phyloP scores from a whole-genome alignment of 495 filamentous ascomycete species.

The Choiromyces venosus region DNA sequence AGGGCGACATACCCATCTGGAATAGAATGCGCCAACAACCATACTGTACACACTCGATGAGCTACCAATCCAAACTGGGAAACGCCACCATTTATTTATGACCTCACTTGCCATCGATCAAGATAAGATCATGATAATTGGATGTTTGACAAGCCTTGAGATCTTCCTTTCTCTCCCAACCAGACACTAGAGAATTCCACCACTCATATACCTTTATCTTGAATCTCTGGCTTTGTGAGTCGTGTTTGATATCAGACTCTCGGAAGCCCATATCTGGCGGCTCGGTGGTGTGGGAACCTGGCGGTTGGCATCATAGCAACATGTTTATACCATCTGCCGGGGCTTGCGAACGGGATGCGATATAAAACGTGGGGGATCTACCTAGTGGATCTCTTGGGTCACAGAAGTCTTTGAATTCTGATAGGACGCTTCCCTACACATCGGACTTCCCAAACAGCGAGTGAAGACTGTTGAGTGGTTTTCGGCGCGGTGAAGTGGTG shows the following conservation, averaged over 20 bases:
- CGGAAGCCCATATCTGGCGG: background rate
- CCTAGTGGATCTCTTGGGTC: background rate
- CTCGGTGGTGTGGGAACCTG: background rate
- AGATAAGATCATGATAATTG: background rate
- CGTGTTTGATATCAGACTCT: background rate
- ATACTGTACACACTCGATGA: background rate
- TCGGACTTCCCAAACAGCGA: background rate
- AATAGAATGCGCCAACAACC: background rate
- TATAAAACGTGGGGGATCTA: background rate
- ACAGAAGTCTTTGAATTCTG: background rate
- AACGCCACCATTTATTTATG: background rate
- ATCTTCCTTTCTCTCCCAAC: background rate
- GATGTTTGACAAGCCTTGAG: background rate
- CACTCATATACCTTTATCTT: background rate
- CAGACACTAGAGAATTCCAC: background rate
- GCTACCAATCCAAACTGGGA: background rate
- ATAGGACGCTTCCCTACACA: background rate
- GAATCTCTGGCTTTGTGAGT: background rate
- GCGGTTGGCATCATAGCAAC: background rate
- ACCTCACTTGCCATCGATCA: background rate
- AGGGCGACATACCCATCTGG: background rate
- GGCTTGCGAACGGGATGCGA: background rate
- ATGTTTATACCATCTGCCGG: background rate
- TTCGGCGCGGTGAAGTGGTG: background rate
- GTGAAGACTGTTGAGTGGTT: background rate